Base-by-base conservation (phyloP, 148 eudicot genomes). In the Chenopodium suecicum region DNA sequence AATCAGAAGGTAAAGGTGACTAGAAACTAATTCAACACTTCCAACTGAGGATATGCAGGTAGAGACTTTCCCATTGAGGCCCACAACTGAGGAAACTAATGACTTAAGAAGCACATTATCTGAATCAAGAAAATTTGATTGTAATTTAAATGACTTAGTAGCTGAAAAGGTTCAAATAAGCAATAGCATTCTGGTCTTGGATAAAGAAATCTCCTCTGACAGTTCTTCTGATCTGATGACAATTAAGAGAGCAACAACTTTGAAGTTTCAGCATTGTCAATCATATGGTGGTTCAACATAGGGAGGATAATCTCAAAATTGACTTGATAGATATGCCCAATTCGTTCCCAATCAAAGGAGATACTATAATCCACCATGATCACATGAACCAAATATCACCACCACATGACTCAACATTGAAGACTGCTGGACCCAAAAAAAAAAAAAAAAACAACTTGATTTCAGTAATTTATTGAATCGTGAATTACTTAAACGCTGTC, bases 31-130 rank as follows among this genome's bases (percentile, higher is more conserved):
- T 17, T 13, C 81, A 52, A 65, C 37, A 17, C 75, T 71, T 65
- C 84, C 82, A 8, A 81, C 79, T 68, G 74, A 78, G 22, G 84
- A 90, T 46, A 70, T 92, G 44, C 74, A 78, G 22, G 90, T 89
- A 70, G 98, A 93, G 87, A 91, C 88, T 17, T 93, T 94, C 86
- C 97, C 97, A 14, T 67, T 90, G 77, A 81, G 82, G 74, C 88
- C 89, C 27, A 82, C 82, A 81, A 70, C 87, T 65, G 81, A 70
- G 75, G 85, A 54, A 63, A 63, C 78, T 66, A 34, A 80, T 84
- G 84, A 73, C 62, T 22, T 77, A 63, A 88, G 88, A 74, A 86
- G 48, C 23, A 54, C 78, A 70, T 84, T 78, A 34, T 70, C 77
- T 68, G 83, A 79, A 22, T 27, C 70, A 22, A 68, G 46, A 73